A percentile compares a stretch with the other conserved stretches of the same genome.
phyloP scores from a whole-genome alignment of 257 asterid species.

The Solanum pennellii region DNA sequence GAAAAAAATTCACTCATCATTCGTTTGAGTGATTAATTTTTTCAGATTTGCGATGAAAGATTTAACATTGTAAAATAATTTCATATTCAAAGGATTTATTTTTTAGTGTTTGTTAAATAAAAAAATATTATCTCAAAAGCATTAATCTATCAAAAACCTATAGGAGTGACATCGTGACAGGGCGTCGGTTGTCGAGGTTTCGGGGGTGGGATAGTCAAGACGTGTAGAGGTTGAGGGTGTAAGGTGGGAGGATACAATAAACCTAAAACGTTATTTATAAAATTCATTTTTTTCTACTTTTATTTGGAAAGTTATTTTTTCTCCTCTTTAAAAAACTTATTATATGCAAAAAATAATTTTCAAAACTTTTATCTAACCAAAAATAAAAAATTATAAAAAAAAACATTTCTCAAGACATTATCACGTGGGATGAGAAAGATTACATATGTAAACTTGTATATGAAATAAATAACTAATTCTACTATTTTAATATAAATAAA shows the following conservation, averaged over 20 bases:
- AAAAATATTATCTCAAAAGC: too few relatives aligned
- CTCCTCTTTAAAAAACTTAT: neutral
- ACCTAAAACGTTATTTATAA: too few relatives aligned
- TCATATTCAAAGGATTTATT: too few relatives aligned
- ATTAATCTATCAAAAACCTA: neutral
- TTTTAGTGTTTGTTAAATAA: neutral
- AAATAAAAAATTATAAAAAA: too few relatives aligned
- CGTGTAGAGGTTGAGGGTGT: neutral
- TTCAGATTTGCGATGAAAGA: too few relatives aligned
- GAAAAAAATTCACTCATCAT: neutral
- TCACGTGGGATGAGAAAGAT: neutral
- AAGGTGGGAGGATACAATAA: neutral
- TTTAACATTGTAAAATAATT: too few relatives aligned
- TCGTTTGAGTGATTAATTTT: neutral
- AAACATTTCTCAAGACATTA: neutral
- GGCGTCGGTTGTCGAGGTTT: neutral
- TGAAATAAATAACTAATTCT: neutral
- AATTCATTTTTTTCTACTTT: too few relatives aligned
- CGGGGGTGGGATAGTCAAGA: neutral
- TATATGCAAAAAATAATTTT: too few relatives aligned
- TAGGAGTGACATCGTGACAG: neutral
- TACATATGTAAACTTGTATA: neutral
- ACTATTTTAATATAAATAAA: neutral
- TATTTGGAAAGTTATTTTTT: neutral
- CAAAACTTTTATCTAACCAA: neutral